A percentile compares a stretch with the other conserved stretches of the same genome.
These are phyloP conservation scores for Pythium aphanidermatum DNA, from an alignment of 352 stramenopile genomes.

Conservation along the genomic window DNA sequence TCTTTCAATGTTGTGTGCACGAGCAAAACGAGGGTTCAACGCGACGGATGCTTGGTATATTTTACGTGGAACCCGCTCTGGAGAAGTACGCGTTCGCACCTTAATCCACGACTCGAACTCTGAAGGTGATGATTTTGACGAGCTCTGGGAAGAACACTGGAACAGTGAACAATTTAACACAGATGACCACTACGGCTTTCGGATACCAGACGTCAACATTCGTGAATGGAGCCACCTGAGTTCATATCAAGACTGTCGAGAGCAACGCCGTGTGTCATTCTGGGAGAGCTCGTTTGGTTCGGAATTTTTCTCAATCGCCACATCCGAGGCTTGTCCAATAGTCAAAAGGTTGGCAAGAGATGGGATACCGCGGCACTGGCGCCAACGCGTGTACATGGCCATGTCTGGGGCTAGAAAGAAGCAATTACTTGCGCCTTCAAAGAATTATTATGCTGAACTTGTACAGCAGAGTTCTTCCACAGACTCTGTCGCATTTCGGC, in stretches of 20 bases:
- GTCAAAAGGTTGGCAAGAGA: slow-evolving; percentile 30
- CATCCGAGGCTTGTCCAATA: slow-evolving; percentile 17
- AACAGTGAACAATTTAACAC: slow-evolving; percentile 17
- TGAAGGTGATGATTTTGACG: slow-evolving; percentile 14
- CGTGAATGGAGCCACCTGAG: slow-evolving; percentile 54
- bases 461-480: slow-evolving; percentile 31
- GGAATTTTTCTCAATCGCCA: slow-evolving; percentile 24
- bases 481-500: slow-evolving; percentile 61
- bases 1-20: slow-evolving; percentile 27
- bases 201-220: slow-evolving; percentile 30
- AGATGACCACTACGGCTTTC: slow-evolving; percentile 64
- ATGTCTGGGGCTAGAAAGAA: slow-evolving; percentile 56
- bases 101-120: slow-evolving; percentile 27
- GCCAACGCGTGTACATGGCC: slow-evolving; percentile 66
- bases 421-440: slow-evolving; percentile 30
- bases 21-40: slow-evolving; percentile 11
- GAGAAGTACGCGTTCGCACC: slow-evolving; percentile 63
- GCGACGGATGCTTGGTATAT: slow-evolving; percentile 62
- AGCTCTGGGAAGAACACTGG: slow-evolving; percentile 34
- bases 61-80: slow-evolving; percentile 36
- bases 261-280: slow-evolving; percentile 55
- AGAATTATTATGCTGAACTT: slow-evolving; percentile 45
- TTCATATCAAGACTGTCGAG: slow-evolving; percentile 70
- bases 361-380: slow-evolving; percentile 58
- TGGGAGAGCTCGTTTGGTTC: slow-evolving; percentile 50